A percentile compares a stretch with the other conserved stretches of the same genome.
Evolutionary conservation across 805 yeast species (phyloP).

Genomic region (Nakazawaea anatomiae): DNA sequence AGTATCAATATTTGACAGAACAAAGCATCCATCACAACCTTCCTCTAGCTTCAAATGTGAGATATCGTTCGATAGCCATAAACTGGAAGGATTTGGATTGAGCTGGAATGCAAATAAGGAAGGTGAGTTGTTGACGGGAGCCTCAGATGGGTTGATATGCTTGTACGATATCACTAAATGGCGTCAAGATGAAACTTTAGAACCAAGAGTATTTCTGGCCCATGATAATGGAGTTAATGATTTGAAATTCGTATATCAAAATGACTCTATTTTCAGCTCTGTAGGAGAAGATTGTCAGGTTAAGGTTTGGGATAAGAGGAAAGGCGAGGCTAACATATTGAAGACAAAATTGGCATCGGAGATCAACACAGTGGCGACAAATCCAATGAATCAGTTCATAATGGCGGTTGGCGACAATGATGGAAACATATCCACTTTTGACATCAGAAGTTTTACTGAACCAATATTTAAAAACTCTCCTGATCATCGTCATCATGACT

Average conservation of each 20-base stretch:
- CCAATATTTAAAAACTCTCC: slow-evolving; percentile 19
- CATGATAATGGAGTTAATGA: slow-evolving; percentile 60
- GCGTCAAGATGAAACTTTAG: slow-evolving; percentile 16
- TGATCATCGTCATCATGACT: slow-evolving; percentile 34
- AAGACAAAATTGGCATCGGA: slow-evolving; percentile 14
- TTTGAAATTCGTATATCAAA: slow-evolving; percentile 60
- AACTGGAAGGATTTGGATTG: slow-evolving; percentile 60
- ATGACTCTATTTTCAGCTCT: slow-evolving; percentile 53
- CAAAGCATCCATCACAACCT: slow-evolving; percentile 62
- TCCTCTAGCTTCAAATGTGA: slow-evolving; percentile 34
- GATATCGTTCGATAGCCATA: slow-evolving; percentile 22
- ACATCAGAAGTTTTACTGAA: slow-evolving; percentile 40
- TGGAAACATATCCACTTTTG: slow-evolving; percentile 61
- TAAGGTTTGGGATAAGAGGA: slow-evolving; percentile 50
- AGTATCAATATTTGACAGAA: slow-evolving; percentile 68
- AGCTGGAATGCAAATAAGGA: slow-evolving; percentile 67
- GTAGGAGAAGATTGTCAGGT: slow-evolving; percentile 61
- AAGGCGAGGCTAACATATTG: slow-evolving; percentile 5
- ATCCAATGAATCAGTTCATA: slow-evolving; percentile 46
- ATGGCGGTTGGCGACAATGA: slow-evolving; percentile 62
- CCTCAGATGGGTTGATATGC: slow-evolving; percentile 57
- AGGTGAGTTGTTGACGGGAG: slow-evolving; percentile 55
- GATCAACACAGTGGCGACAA: slow-evolving; percentile 58
- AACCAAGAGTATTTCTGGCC: slow-evolving; percentile 15
- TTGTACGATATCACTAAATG: slow-evolving; percentile 61